Evolutionary conservation across 169 alveolate genomes (phyloP), one percentile per base, ranked within the genome.

Genomic region (Eimeria tenella): DNA sequence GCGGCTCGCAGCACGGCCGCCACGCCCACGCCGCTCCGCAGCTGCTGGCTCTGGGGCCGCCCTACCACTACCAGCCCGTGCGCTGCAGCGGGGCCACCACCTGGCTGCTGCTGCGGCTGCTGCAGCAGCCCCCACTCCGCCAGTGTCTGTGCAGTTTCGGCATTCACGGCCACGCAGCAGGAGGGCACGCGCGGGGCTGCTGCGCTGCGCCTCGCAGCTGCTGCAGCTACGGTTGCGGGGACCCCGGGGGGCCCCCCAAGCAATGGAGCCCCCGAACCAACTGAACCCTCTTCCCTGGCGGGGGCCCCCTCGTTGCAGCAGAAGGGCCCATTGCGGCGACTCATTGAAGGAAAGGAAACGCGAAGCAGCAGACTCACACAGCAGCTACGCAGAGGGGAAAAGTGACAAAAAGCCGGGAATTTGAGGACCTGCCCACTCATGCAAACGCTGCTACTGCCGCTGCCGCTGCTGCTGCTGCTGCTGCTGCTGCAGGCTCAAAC

Each of bases 11-110:
- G 71, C 70, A 79, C 31, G 50, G 49, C 88, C 31, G 55, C 49
- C n/a, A 79, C 50, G 50, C 88, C 88, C 53, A 79, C 70, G 21
- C 88, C 88, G 52, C 88, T 79, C 8, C 88, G 88, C 31, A 79
- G 71, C 8, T 79, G 88, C 7, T 50, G 52, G n/a, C 88, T 79
- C 52, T 68, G 88, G 49, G 88, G 88, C 21, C 9, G 52, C 19
- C 23, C 52, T 0, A 79, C 19, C 5, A 79, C 52, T 9, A 68
- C 65, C 52, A 79, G 31, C 23, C 88, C 88, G n/a, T 79, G 52
- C 9, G 70, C 55, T 9, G 23, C 31, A 19, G 42, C 60, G 7
- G 62, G 63, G 42, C 4, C 42, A 0, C 42, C 42, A 0, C 21
- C 21, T 58, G 19, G 68, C 19, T 17, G 11, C 13, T 19, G 21